These are phyloP conservation scores for Ascochyta fabae DNA, from an alignment of 2,329 filamentous ascomycete species.

Conservation along the genomic window DNA sequence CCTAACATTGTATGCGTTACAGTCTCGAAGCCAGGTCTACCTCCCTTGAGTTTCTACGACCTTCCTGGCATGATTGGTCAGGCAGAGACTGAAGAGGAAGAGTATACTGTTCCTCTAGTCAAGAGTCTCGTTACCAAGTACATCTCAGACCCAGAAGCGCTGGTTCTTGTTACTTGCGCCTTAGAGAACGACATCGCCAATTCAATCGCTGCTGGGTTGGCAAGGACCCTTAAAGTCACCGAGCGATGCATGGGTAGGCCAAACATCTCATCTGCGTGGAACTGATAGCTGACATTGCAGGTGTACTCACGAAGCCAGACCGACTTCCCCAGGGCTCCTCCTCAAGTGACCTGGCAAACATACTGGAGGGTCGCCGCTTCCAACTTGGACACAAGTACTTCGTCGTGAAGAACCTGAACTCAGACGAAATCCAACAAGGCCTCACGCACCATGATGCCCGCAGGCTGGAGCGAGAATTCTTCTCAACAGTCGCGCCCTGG, in stretches of 20 bases:
- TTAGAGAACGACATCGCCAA: slow-evolving; percentile 82
- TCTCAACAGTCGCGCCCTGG: slow-evolving; percentile 56
- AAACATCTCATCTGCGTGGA: background rate
- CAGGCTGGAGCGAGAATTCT: slow-evolving; percentile 59
- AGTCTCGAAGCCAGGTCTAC: slow-evolving; percentile 73
- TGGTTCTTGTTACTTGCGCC: slow-evolving; percentile 77
- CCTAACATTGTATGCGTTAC: slow-evolving; percentile 82
- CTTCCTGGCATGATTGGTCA: slow-evolving; percentile 82
- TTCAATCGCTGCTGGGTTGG: slow-evolving; percentile 71
- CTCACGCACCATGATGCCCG: slow-evolving; percentile 58
- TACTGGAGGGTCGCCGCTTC: slow-evolving; percentile 69
- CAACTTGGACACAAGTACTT: slow-evolving; percentile 77
- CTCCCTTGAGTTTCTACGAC: slow-evolving; percentile 82
- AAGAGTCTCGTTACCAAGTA: slow-evolving; percentile 74
- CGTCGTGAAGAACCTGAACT: slow-evolving; percentile 70
- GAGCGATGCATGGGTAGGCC: slow-evolving; percentile 50
- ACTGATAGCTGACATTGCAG: slow-evolving; percentile 37
- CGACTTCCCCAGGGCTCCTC: slow-evolving; percentile 62
- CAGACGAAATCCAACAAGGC: slow-evolving; percentile 55
- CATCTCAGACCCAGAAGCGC: slow-evolving; percentile 70
- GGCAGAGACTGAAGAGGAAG: slow-evolving; percentile 55
- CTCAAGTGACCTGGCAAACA: slow-evolving; percentile 63
- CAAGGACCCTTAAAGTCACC: slow-evolving; percentile 45
- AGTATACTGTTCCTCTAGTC: slow-evolving; percentile 71
- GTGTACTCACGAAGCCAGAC: slow-evolving; percentile 87